A percentile compares a stretch with the other conserved stretches of the same genome.
Evolutionary conservation across 345 rosid species (phyloP).

Genomic region (Dipteronia dyeriana): DNA sequence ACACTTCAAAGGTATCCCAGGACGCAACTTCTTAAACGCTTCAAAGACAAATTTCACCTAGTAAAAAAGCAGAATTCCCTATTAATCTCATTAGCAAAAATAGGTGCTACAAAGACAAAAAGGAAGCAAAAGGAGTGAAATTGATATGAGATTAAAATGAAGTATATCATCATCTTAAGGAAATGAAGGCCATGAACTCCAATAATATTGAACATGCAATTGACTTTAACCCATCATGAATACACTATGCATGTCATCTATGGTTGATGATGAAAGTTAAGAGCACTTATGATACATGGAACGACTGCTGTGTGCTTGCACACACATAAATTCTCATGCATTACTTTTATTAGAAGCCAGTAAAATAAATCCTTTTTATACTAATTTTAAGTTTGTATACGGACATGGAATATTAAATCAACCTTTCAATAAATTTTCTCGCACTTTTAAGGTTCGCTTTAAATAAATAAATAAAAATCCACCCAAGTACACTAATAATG

Average conservation of each 20-base stretch:
- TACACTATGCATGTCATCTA: not conserved
- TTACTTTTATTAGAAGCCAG: not conserved
- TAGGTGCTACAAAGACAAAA: not conserved
- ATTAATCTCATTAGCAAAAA: slow-evolving; percentile 9
- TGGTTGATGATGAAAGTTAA: too few relatives aligned
- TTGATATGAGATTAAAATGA: slow-evolving; percentile 1
- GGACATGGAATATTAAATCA: not conserved
- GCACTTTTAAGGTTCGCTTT: not conserved
- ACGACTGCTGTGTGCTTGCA: not conserved
- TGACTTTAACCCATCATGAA: not conserved
- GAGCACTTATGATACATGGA: too few relatives aligned
- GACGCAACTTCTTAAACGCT: slow-evolving; percentile 91
- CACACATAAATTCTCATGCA: not conserved
- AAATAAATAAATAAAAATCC: not conserved
- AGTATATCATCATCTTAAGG: not conserved
- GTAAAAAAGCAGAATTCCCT: slow-evolving; percentile 6
- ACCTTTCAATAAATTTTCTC: not conserved
- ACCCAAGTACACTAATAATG: not conserved
- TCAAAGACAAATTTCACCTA: slow-evolving; percentile 93
- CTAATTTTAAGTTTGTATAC: not conserved
- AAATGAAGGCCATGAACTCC: not conserved
- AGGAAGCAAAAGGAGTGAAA: not conserved
- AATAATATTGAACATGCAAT: not conserved
- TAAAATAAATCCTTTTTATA: not conserved
- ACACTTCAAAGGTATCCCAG: slow-evolving; percentile 91